A percentile compares a stretch with the other conserved stretches of the same genome.
phyloP scores from a whole-genome alignment of 2,329 filamentous ascomycete species.

The Teratosphaeria gauchensis region DNA sequence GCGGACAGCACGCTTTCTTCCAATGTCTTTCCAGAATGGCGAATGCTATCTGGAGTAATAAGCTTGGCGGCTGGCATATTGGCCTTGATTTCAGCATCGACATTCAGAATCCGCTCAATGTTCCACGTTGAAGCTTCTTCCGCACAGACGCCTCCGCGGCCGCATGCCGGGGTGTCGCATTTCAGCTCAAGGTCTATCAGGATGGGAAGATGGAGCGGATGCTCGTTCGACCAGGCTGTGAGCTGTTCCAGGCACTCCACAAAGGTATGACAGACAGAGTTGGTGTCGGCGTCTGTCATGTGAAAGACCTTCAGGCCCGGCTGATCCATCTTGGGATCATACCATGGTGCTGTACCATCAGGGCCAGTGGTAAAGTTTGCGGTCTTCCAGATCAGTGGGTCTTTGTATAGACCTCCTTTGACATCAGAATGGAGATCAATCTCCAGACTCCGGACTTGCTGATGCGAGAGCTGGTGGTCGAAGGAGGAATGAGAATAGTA shows the following conservation, averaged over 20 bases:
- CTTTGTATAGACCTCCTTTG: constrained; percentile 39
- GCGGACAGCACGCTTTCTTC: constrained; percentile 37
- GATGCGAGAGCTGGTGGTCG: constrained; percentile 36
- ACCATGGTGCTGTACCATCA: constrained; percentile 26
- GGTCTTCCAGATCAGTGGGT: constrained; percentile 34
- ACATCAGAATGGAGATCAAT: constrained; percentile 42
- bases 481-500: constrained; percentile 41
- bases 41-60: constrained; percentile 40
- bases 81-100: constrained; percentile 40
- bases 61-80: constrained; percentile 34
- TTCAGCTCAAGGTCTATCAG: constrained; percentile 44
- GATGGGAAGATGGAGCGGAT: constrained; percentile 38
- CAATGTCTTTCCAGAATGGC: constrained; percentile 32
- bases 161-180: constrained; percentile 28
- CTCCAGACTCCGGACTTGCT: constrained; percentile 40
- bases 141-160: constrained; percentile 28
- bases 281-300: constrained; percentile 41
- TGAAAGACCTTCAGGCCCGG: constrained; percentile 43
- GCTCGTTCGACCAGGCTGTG: constrained; percentile 35
- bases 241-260: constrained; percentile 35
- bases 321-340: constrained; percentile 30
- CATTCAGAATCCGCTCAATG: constrained; percentile 31
- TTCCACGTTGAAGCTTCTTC: constrained; percentile 37
- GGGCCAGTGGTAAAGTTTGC: constrained; percentile 25
- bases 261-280: constrained; percentile 39